Evolutionary conservation across 1,284 basidiomycete species (phyloP), one percentile per base, ranked within the genome.

Genomic region (Cryptococcus sp.): DNA sequence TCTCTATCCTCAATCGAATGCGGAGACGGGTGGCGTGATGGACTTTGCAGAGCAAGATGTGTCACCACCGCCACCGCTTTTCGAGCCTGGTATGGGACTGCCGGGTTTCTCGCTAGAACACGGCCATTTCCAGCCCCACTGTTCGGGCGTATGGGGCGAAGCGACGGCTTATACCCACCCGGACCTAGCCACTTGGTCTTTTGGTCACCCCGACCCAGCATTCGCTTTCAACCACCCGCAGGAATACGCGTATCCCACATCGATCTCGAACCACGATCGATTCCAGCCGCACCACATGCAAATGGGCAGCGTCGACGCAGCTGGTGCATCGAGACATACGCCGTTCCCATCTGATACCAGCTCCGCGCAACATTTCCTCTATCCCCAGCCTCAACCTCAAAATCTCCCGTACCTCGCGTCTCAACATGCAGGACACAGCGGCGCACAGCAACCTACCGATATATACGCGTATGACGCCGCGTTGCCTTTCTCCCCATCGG

Each of bases 381-480:
- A 63, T 40, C 62, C 64, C 15, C 58, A 61, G 53, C 61, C 60
- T 25, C 46, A 52, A 43, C 23, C 39, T 47, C 46, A 52, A 43
- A 19, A 27, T 47, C 57, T 16, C 8, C 13, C 48, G n/a, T 30
- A 52, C 22, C 41, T 48, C 22, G 55, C 56, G 15, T 46, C 39
- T 20, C 46, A 49, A 42, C 47, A 52, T 15, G 16, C 25, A 49
- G 25, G 42, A 50, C 45, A 50, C 7, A 35, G 30, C 30, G 30
- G 30, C 10, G 30, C 30, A 2, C 30, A 4, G 30, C 5, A 13
- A 35, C 30, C 30, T 35, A 35, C 30, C 3, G 57, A 65, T 30
- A 69, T 64, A 49, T 66, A 64, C 55, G 55, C 60, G 20, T 65
- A 62, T 54, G 66, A 69, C 50, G 61, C 68, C 27, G 69, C 67